These are phyloP conservation scores for Ascochyta pisi DNA, from an alignment of 2,329 filamentous ascomycete genomes.

Conservation along the genomic window DNA sequence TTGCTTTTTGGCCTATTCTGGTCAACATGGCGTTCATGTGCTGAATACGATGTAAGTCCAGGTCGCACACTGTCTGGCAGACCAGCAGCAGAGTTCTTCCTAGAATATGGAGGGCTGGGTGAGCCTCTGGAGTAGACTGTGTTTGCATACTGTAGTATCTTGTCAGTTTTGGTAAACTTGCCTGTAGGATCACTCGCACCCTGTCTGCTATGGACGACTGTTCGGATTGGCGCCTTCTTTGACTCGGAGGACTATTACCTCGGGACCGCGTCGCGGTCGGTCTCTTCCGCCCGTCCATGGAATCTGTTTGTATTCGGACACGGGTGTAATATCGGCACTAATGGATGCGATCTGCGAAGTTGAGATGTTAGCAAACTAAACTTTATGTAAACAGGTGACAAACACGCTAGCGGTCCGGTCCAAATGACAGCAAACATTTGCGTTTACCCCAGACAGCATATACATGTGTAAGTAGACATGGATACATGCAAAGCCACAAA, in stretches of 20 bases:
- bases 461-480: not conserved
- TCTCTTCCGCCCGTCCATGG: constrained; percentile 28
- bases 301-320: not conserved
- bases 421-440: not conserved
- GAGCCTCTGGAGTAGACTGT: not conserved
- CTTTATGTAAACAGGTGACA: not conserved
- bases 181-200: not conserved
- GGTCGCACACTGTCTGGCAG: constrained; percentile 5
- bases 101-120: constrained; percentile 12
- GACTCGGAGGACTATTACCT: constrained; percentile 29
- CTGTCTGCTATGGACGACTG: constrained; percentile 3
- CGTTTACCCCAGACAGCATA: not conserved
- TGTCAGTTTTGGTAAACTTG: not conserved
- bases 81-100: constrained; percentile 20
- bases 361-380: not conserved
- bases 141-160: constrained; percentile 19
- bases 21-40: constrained; percentile 19
- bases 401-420: not conserved
- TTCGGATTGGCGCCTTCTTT: constrained; percentile 20
- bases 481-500: too few relatives aligned
- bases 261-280: constrained; percentile 19
- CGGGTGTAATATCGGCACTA: not conserved
- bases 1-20: constrained; percentile 12
- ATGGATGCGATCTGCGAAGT: not conserved
- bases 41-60: constrained; percentile 5